Base-by-base conservation (phyloP, 2,329 filamentous ascomycete species). In the Leptographium procerum region DNA sequence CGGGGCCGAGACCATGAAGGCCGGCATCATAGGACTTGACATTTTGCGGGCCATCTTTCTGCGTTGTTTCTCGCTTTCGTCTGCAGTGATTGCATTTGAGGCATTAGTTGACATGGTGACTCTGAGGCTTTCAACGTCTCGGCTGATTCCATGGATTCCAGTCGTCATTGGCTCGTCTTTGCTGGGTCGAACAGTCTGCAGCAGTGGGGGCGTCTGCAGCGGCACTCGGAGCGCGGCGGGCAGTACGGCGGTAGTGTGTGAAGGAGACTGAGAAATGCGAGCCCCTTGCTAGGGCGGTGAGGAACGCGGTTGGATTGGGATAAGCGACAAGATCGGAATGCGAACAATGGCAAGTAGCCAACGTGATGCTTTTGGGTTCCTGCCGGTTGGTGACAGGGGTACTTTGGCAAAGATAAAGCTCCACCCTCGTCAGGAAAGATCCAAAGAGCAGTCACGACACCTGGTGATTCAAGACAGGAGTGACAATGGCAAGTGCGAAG, bases 1-100 rank as follows among this genome's bases (percentile, higher is more conserved):
- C 0, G 94, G 94, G 2, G 95, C 92, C 19, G 94, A 97, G 59
- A 97, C 91, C 89, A 99, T 96, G 70, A 99, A 99, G 61, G 91
- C 78, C 50, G 92, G 91, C 73, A 94, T 83, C 83, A 86, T 83
- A 4, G 83, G 83, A 58, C 74, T 82, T 13, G 83, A 86, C 61
- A 77, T 73, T 65, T 82, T 85, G 69, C 83, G 80, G 54, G 74
- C 70, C 66, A 75, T 68, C 64, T 66, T 77, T 28, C 56, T 54
- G 22, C 52, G 52, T 61, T 70, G 67, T 56, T 71, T 70, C 59
- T 71, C 65, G 56, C 66, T 60, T 61, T 71, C 59, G 60, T 69
- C 65, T 59, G 55, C 54, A 52, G 33, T 40, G 55, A 28, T 61
- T 19, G 43, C 40, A 19, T 40, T 65, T 47, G 69, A 61, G 69